Evolutionary conservation across 371 early-diverging fungal species (phyloP).

Genomic region (Mucor mucedo): DNA sequence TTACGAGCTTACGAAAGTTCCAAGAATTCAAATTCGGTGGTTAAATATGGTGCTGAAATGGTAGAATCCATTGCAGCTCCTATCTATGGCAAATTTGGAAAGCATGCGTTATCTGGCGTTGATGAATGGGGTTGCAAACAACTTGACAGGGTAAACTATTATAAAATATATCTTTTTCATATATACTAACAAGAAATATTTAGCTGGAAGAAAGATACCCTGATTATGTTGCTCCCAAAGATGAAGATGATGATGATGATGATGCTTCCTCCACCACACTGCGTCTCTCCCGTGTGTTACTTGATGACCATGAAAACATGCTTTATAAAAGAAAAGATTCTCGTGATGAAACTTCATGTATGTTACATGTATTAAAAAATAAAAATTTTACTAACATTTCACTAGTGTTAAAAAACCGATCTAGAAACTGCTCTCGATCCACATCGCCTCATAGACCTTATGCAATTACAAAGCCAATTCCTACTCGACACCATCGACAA

Average conservation of each 20-base stretch:
- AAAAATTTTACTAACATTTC: not conserved
- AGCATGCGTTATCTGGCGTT: constrained; percentile 31
- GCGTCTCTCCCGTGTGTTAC: constrained; percentile 45
- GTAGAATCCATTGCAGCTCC: constrained; percentile 68
- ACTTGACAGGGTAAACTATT: constrained; percentile 35
- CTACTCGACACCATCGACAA: constrained; percentile 26
- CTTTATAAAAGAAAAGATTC: constrained; percentile 41
- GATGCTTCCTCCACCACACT: constrained; percentile 43
- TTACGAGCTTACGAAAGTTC: constrained; percentile 78
- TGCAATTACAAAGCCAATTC: constrained; percentile 29
- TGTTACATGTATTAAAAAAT: not conserved
- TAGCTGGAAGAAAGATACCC: constrained; percentile 38
- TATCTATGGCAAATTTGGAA: constrained; percentile 46
- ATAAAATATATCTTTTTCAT: not conserved
- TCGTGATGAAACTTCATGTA: constrained; percentile 38
- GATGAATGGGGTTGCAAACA: constrained; percentile 49
- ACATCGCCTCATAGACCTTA: constrained; percentile 53
- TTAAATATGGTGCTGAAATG: constrained; percentile 65
- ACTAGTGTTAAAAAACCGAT: constrained; percentile 21
- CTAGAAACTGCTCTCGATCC: constrained; percentile 42
- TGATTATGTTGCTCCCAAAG: constrained; percentile 28
- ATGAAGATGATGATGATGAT: constrained; percentile 47
- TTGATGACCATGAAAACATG: constrained; percentile 32
- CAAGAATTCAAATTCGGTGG: constrained; percentile 69
- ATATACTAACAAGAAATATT: not conserved